These are phyloP conservation scores for Inga laurina DNA, from an alignment of 306 rosid genomes.

Conservation along the genomic window DNA sequence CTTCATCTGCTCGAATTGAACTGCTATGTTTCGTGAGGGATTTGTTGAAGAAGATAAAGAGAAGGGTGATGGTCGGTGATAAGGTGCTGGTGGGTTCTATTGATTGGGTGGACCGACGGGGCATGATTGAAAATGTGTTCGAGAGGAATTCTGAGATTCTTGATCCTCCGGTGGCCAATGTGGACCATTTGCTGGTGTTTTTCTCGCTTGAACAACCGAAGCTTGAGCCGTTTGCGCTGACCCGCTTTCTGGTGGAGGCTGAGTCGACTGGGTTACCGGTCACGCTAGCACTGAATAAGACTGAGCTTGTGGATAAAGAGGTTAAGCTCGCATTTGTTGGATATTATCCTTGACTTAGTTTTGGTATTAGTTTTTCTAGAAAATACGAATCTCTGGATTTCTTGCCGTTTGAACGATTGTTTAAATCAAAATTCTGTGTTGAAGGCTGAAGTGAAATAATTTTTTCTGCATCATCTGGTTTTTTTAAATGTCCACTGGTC, in stretches of 20 bases:
- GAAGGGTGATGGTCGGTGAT: conserved; percentile 92
- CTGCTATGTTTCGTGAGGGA: conserved; percentile 83
- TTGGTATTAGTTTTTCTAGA: not conserved
- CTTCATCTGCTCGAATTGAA: conserved; percentile 52
- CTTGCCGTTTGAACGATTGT: not conserved
- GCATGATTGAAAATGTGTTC: conserved; percentile 84
- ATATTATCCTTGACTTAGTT: not conserved
- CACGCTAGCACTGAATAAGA: conserved; percentile 78
- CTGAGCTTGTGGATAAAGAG: conserved; percentile 81
- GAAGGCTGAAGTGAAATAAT: not conserved
- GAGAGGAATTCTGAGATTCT: conserved; percentile 71
- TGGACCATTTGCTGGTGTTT: conserved; percentile 75
- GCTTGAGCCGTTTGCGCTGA: conserved; percentile 73
- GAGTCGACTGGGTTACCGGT: conserved; percentile 82
- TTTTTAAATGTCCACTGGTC: not conserved
- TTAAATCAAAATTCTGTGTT: not conserved
- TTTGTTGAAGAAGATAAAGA: conserved; percentile 83
- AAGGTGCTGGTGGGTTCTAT: conserved; percentile 85
- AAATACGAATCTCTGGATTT: not conserved
- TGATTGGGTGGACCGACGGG: conserved; percentile 91
- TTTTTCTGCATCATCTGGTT: not conserved
- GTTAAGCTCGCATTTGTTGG: conserved; percentile 36
- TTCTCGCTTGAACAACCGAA: conserved; percentile 86
- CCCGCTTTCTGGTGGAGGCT: conserved; percentile 78
- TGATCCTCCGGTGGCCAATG: conserved; percentile 95